Evolutionary conservation across 2,329 filamentous ascomycete genomes (phyloP).

Genomic region (Hypomyces rosellus): DNA sequence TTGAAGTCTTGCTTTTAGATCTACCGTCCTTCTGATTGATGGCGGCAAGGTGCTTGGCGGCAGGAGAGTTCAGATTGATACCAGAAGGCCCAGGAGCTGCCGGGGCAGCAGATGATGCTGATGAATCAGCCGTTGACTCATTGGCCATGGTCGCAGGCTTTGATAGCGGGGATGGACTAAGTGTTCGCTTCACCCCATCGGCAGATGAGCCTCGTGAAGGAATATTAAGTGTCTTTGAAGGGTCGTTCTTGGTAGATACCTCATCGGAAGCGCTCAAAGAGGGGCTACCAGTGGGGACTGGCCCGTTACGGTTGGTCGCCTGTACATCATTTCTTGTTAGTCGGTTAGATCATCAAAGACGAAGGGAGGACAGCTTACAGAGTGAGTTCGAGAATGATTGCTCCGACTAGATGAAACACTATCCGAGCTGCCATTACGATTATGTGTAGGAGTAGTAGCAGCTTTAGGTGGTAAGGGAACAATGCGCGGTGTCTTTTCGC

Average conservation of each 20-base stretch:
- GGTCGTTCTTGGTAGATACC: slow-evolving; percentile 43
- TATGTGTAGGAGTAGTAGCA: slow-evolving; percentile 24
- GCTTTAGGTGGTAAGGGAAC: slow-evolving; percentile 16
- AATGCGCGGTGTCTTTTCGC: slow-evolving; percentile 35
- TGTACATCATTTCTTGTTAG: slow-evolving; percentile 45
- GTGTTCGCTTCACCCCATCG: slow-evolving; percentile 59
- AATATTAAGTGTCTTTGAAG: slow-evolving; percentile 49
- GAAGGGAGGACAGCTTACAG: slow-evolving; percentile 48
- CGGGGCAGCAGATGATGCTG: slow-evolving; percentile 28
- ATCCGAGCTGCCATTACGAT: slow-evolving; percentile 54
- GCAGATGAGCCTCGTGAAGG: slow-evolving; percentile 57
- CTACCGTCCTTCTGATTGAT: slow-evolving; percentile 74
- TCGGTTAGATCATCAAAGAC: slow-evolving; percentile 40
- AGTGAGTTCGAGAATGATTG: slow-evolving; percentile 54
- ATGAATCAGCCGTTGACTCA: slow-evolving; percentile 41
- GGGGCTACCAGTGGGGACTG: slow-evolving; percentile 48
- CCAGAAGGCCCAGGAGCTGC: slow-evolving; percentile 25
- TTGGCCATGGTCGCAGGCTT: slow-evolving; percentile 59
- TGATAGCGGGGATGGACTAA: slow-evolving; percentile 67
- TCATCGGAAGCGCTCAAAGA: slow-evolving; percentile 44
- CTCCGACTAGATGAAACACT: slow-evolving; percentile 55
- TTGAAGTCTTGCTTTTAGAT: slow-evolving; percentile 77
- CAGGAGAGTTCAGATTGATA: slow-evolving; percentile 54
- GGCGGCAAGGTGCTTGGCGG: slow-evolving; percentile 79
- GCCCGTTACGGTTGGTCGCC: slow-evolving; percentile 54